Evolutionary conservation across 768 basidiomycete species (phyloP).

Genomic region (Boletus edulis): DNA sequence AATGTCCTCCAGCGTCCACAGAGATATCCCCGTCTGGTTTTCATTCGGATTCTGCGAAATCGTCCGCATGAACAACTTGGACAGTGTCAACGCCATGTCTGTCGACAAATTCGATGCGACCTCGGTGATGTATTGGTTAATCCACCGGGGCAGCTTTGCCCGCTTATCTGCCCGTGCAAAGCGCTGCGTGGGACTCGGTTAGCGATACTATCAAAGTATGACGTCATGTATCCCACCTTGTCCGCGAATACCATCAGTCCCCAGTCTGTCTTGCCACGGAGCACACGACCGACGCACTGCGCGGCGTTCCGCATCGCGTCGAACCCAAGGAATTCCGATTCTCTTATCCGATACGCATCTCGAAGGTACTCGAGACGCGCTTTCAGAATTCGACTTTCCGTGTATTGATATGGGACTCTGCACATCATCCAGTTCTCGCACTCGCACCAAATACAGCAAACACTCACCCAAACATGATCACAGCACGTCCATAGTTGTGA

Average conservation of each 20-base stretch:
- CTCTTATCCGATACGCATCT: slow-evolving; percentile 97
- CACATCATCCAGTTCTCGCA: slow-evolving; percentile 1
- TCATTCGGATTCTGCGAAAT: slow-evolving; percentile 98
- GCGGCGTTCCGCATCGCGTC: slow-evolving; percentile 99
- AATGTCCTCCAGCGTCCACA: slow-evolving; percentile 94
- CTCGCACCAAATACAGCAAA: not conserved
- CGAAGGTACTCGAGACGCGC: slow-evolving; percentile 96
- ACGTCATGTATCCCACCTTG: slow-evolving; percentile 57
- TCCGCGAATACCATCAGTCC: slow-evolving; percentile 99
- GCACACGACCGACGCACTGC: slow-evolving; percentile 95
- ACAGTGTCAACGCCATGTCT: slow-evolving; percentile 93
- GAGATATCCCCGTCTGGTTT: slow-evolving; percentile 88
- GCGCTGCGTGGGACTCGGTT: slow-evolving; percentile 48
- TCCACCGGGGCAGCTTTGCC: slow-evolving; percentile 96
- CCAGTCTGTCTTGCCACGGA: slow-evolving; percentile 99
- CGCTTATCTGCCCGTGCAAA: slow-evolving; percentile 92
- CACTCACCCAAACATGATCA: slow-evolving; percentile 97
- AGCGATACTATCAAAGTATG: not conserved
- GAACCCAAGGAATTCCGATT: slow-evolving; percentile 98
- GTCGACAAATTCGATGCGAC: slow-evolving; percentile 96
- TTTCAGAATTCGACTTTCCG: slow-evolving; percentile 95
- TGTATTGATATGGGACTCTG: slow-evolving; percentile 96
- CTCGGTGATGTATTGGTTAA: slow-evolving; percentile 99
- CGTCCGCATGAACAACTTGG: slow-evolving; percentile 96
- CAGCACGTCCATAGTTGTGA: slow-evolving; percentile 97